Percentiles rank a stretch among this genome's conserved stretches.
phyloP scores from a whole-genome alignment of 805 yeast genomes.

The Saccharomycopsis sp. region DNA sequence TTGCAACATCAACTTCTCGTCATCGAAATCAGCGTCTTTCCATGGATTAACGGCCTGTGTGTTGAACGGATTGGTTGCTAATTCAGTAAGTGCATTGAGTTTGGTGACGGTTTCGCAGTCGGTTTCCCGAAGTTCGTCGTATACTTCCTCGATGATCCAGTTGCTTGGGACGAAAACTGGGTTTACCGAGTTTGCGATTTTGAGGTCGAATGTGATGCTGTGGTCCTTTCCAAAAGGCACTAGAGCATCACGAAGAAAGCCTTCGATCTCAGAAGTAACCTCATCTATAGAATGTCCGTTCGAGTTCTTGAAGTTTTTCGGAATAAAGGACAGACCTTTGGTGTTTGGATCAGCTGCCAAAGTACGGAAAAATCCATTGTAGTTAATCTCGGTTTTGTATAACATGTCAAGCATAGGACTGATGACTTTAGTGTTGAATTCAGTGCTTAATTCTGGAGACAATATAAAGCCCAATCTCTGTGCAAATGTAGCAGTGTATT shows the following conservation, averaged over 20 bases:
- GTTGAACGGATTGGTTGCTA: conserved; percentile 70
- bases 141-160: conserved; percentile 83
- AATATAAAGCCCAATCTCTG: conserved; percentile 60
- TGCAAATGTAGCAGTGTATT: conserved; percentile 52
- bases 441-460: conserved; percentile 26
- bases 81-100: conserved; percentile 54
- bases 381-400: conserved; percentile 61
- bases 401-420: conserved; percentile 59
- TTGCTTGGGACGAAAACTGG: conserved; percentile 80
- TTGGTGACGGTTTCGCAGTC: conserved; percentile 42
- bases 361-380: conserved; percentile 66
- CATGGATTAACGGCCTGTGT: conserved; percentile 51
- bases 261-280: conserved; percentile 34
- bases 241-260: conserved; percentile 21
- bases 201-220: conserved; percentile 7
- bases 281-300: conserved; percentile 32
- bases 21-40: conserved; percentile 42
- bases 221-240: neutral
- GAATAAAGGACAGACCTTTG: conserved; percentile 27
- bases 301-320: conserved; percentile 25
- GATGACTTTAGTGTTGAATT: conserved; percentile 35
- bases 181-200: conserved; percentile 44
- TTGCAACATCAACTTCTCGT: conserved; percentile 53
- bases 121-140: conserved; percentile 47
- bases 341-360: conserved; percentile 30